Conservation (phyloP, 768 basidiomycete species). For the Leccinum disarticulatum region DNA sequence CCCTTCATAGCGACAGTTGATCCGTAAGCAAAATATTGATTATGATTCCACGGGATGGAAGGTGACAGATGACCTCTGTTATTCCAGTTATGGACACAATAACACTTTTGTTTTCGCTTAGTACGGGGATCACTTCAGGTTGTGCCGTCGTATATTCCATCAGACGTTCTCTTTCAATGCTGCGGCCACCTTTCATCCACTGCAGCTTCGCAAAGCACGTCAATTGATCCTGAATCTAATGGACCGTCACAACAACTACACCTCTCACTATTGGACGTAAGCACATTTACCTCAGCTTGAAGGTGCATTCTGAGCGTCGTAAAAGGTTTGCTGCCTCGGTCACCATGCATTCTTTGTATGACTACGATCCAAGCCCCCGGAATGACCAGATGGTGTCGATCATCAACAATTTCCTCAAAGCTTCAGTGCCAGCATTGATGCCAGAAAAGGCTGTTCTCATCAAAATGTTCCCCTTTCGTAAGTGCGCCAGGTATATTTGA, state of each 20-base stretch:
- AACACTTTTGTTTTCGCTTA: constrained; percentile 8
- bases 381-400: constrained; percentile 18
- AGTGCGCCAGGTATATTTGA: neutral
- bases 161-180: constrained; percentile 10
- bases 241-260: constrained; percentile 5
- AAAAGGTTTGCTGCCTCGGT: constrained; percentile 35
- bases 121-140: constrained; percentile 14
- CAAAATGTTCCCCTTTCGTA: constrained; percentile 19
- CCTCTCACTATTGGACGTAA: constrained; percentile 13
- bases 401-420: constrained; percentile 9
- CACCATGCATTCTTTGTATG: constrained; percentile 18
- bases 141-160: constrained; percentile 19
- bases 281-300: neutral
- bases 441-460: constrained; percentile 18
- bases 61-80: neutral
- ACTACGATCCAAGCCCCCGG: constrained; percentile 18
- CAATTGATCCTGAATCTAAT: constrained; percentile 9
- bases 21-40: constrained; percentile 13
- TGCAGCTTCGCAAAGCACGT: constrained; percentile 9
- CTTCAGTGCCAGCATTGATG: constrained; percentile 5
- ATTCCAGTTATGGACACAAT: constrained; percentile 19
- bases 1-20: constrained; percentile 32
- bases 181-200: constrained; percentile 4
- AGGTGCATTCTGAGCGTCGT: neutral
- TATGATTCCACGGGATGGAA: neutral